Evolutionary conservation across 1,139 yeast species (phyloP), one percentile per base, ranked within the genome.

Genomic region (Ogataea hybrid): DNA sequence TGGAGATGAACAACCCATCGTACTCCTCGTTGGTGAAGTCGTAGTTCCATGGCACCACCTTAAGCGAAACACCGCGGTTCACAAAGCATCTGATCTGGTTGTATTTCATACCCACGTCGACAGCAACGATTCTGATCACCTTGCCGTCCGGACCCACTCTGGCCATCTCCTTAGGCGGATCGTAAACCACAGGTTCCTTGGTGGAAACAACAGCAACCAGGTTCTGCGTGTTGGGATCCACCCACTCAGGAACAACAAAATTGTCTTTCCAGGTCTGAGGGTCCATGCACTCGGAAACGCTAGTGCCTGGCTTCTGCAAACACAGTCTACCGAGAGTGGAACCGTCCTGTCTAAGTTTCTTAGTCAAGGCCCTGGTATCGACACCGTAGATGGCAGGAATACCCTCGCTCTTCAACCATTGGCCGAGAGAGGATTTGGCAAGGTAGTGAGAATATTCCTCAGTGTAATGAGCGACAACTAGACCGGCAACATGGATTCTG

Each of bases 21-120:
- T 84, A 94, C 50, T 78, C 73, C 62, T 87, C 92, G 37, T 66
- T 59, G 48, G 85, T 70, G 63, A 85, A 83, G 66, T 90, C 96
- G 62, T 89, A 79, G 64, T 94, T 83, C 92, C 95, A 92, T 48
- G 98, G 98, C 39, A 94, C 97, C 46, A 94, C 97, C 63, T 81
- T 79, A 57, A 94, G 74, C 68, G 94, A 97, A 44, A 94, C 96
- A 61, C 99, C 98, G 61, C 98, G 84, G 63, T 81, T 79, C 47
- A 92, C 90, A 56, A 94, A 90, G 69, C 98, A 94, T 69, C 98
- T 84, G 62, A 94, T 87, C 71, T 94, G 98, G 69, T 94, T 94
- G 71, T 74, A 90, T 69, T 94, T 94, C 89, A 94, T 86, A 74
- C 99, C 99, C 48, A 90, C 97, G 68, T 94, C 99, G 50, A 94